Evolutionary conservation across 305 asterid genomes (phyloP).

Genomic region (Plantago coronopus): DNA sequence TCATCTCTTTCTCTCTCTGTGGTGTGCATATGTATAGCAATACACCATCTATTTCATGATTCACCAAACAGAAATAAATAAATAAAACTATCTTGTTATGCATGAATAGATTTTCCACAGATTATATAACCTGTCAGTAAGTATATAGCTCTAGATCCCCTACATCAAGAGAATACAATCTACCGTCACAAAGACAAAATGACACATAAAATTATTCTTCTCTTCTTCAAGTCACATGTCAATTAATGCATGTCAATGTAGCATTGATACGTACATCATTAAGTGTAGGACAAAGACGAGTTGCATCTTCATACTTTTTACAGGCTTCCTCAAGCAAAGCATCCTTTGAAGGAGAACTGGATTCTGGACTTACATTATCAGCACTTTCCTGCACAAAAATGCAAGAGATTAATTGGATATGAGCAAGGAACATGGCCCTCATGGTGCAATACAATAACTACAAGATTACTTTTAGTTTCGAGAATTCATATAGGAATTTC

Average conservation of each 20-base stretch:
- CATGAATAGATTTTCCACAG: no score
- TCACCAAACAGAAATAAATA: no score
- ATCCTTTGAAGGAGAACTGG: constrained; percentile 89
- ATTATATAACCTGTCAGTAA: no score
- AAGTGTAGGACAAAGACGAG: constrained; percentile 89
- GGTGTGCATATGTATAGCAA: no score
- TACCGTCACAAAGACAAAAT: neutral
- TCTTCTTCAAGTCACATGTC: constrained; percentile 19
- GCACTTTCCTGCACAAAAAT: constrained; percentile 91
- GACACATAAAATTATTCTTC: constrained; percentile 10
- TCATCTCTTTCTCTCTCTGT: neutral
- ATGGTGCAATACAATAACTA: constrained; percentile 14
- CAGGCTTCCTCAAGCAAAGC: constrained; percentile 98
- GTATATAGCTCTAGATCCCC: no score
- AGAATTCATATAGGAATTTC: constrained; percentile 13
- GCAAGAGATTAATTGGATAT: constrained; percentile 13
- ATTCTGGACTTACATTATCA: constrained; percentile 82
- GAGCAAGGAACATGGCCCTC: constrained; percentile 13
- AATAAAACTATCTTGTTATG: no score
- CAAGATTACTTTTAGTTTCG: constrained; percentile 10
- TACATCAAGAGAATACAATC: no score
- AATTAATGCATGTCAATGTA: constrained; percentile 11
- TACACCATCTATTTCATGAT: no score
- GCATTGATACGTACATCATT: constrained; percentile 69
- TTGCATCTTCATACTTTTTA: constrained; percentile 91